phyloP scores from a whole-genome alignment of 306 rosid genomes.

The apple (Malus domestica) region DNA sequence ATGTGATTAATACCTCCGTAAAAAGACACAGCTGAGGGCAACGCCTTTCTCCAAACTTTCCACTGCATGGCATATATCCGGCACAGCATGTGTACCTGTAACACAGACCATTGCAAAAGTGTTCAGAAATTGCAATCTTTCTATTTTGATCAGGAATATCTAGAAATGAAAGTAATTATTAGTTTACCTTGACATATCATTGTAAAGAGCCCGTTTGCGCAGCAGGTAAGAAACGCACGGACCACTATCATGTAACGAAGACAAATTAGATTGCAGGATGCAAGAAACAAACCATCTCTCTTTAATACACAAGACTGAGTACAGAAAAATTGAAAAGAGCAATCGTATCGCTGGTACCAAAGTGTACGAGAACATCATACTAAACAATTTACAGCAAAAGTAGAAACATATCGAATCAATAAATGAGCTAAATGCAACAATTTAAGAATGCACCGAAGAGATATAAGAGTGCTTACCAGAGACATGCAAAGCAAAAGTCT shows the following conservation, averaged over 20 bases:
- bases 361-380: not conserved
- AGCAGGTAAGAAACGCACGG: constrained; percentile 61
- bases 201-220: constrained; percentile 56
- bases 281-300: constrained; percentile 13
- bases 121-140: not conserved
- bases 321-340: not conserved
- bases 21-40: constrained; percentile 56
- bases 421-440: not conserved
- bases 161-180: not conserved
- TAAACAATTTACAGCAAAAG: not conserved
- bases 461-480: constrained; percentile 37
- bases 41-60: constrained; percentile 56
- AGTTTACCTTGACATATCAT: constrained; percentile 67
- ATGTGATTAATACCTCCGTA: constrained; percentile 43
- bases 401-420: not conserved
- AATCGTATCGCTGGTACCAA: not conserved
- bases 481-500: constrained; percentile 54
- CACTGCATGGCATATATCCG: constrained; percentile 82
- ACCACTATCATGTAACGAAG: constrained; percentile 27
- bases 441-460: not conserved
- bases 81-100: constrained; percentile 68
- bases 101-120: not conserved
- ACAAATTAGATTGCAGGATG: not conserved
- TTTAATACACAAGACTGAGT: not conserved
- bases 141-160: not conserved